Conservation (phyloP, 164 flowering plant species). For the Magnolia sinica region DNA sequence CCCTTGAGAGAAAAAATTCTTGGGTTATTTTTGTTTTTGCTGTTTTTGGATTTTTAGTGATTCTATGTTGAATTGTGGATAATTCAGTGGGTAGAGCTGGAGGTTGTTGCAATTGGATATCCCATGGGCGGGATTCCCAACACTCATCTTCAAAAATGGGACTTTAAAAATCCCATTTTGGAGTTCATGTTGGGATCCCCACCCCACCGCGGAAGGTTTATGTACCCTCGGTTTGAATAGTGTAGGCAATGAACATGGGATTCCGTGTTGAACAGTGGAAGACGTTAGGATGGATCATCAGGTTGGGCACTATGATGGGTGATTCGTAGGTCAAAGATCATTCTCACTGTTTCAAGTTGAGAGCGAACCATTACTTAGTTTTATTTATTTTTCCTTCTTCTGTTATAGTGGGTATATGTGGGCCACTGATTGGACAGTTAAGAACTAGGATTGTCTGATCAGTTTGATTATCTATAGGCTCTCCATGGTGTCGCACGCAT, state of each 20-base stretch:
- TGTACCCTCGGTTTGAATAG: too few species aligned
- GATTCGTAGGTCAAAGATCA: too few species aligned
- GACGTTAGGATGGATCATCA: too few species aligned
- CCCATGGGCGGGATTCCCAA: neutral
- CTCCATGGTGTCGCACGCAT: neutral
- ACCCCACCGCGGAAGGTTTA: neutral
- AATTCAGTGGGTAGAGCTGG: neutral
- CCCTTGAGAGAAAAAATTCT: neutral
- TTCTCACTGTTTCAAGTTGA: too few species aligned
- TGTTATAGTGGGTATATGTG: too few species aligned
- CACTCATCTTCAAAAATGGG: neutral
- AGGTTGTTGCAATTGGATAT: neutral
- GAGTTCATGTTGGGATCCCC: neutral
- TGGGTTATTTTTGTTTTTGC: too few species aligned
- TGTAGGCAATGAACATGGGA: too few species aligned
- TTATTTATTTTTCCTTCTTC: too few species aligned
- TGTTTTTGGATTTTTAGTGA: too few species aligned
- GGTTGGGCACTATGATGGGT: too few species aligned
- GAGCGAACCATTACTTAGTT: neutral
- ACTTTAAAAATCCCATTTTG: neutral
- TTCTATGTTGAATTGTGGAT: neutral
- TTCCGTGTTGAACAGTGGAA: too few species aligned
- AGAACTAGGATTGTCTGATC: neutral
- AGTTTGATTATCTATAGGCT: neutral
- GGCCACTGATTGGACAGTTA: neutral